phyloP scores from a whole-genome alignment of 2,329 filamentous ascomycete genomes.

The Epichloe sibirici region DNA sequence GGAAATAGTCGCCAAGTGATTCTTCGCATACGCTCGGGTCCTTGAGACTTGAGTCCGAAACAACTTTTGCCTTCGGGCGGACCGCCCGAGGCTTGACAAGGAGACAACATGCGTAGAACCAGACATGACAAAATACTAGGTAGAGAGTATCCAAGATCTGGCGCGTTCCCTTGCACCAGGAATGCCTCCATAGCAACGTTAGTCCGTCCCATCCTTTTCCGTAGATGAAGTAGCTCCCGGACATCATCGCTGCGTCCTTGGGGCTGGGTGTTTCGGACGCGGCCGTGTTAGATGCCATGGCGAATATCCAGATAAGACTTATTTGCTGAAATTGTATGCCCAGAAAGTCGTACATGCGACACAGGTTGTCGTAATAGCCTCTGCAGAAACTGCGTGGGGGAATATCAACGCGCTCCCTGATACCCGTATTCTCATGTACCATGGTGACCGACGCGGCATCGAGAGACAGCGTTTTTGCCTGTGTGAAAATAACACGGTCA shows the following conservation, averaged over 20 bases:
- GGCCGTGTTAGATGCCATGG: constrained; percentile 16
- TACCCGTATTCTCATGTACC: constrained; percentile 17
- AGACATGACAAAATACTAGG: constrained; percentile 36
- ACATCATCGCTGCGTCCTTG: constrained; percentile 8
- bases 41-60: neutral
- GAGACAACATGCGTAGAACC: constrained; percentile 42
- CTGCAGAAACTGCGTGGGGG: constrained; percentile 26
- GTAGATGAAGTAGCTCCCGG: constrained; percentile 36
- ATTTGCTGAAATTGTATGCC: constrained; percentile 35
- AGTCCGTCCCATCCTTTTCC: constrained; percentile 40
- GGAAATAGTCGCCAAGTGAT: constrained; percentile 24
- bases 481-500: neutral
- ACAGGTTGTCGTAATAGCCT: constrained; percentile 42
- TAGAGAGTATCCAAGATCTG: constrained; percentile 32
- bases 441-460: constrained; percentile 27
- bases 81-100: constrained; percentile 24
- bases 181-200: constrained; percentile 29
- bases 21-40: neutral
- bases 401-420: constrained; percentile 24
- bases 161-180: constrained; percentile 18
- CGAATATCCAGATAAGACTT: constrained; percentile 41
- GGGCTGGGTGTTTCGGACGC: neutral
- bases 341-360: constrained; percentile 43
- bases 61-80: neutral
- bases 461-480: constrained; percentile 24